phyloP scores from a whole-genome alignment of 148 eudicot species.

The Fagopyrum esculentum region DNA sequence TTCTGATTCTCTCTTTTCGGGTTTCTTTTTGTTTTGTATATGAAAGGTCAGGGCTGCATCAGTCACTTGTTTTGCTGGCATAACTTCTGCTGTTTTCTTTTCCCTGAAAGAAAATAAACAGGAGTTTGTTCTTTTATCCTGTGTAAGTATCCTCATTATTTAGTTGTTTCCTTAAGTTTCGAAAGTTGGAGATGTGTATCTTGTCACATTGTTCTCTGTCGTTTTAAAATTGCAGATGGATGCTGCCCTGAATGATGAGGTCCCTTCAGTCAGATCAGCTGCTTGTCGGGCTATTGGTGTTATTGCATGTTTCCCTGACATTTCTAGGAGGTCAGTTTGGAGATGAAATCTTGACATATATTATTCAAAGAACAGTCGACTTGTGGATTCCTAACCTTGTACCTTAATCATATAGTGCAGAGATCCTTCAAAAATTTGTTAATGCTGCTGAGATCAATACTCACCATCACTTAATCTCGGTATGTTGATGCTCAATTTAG shows the following conservation, averaged over 20 bases:
- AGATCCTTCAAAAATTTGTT: slow-evolving; percentile 58
- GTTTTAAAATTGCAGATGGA: slow-evolving; percentile 35
- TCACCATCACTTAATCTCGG: slow-evolving; percentile 53
- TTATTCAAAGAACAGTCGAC: neutral
- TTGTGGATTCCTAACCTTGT: slow-evolving; percentile 10
- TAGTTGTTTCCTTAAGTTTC: neutral
- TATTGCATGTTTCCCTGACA: slow-evolving; percentile 77
- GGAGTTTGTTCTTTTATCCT: slow-evolving; percentile 48
- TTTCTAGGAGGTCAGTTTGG: slow-evolving; percentile 30
- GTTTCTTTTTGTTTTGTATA: slow-evolving; percentile 3
- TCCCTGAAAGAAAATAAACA: slow-evolving; percentile 62
- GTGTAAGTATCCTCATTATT: slow-evolving; percentile 40
- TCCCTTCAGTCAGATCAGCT: slow-evolving; percentile 83
- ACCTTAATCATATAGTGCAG: slow-evolving; percentile 43
- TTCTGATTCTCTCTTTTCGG: neutral
- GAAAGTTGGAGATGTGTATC: neutral
- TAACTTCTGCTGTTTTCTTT: slow-evolving; percentile 68
- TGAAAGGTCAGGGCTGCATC: slow-evolving; percentile 90
- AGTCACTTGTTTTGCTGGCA: slow-evolving; percentile 89
- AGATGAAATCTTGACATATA: neutral
- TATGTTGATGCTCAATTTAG: slow-evolving; percentile 14
- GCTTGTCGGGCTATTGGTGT: slow-evolving; percentile 98
- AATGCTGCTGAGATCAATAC: slow-evolving; percentile 58
- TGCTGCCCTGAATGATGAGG: slow-evolving; percentile 65
- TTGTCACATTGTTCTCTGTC: neutral